Conservation (phyloP, 2,329 filamentous ascomycete genomes). For the Colletotrichum musicola region DNA sequence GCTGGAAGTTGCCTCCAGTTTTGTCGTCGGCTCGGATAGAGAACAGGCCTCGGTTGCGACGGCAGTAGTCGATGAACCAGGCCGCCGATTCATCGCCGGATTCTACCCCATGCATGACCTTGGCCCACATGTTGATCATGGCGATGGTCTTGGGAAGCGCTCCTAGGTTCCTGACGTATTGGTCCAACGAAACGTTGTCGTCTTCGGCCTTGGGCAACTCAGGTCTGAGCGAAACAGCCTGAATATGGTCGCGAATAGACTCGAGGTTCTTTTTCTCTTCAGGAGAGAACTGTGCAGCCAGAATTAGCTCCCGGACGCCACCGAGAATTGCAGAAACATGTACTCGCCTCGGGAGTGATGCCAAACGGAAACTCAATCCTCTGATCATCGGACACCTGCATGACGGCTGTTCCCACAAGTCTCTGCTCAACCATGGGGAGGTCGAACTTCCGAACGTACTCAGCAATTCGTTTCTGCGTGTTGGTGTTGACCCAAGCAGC, state of each 20-base stretch:
- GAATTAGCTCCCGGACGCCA: not conserved
- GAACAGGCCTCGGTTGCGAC: constrained; percentile 49
- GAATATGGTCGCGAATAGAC: constrained; percentile 50
- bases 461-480: constrained; percentile 50
- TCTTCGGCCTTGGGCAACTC: constrained; percentile 43
- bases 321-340: not conserved
- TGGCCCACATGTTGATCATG: constrained; percentile 53
- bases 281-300: constrained; percentile 43
- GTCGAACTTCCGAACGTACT: constrained; percentile 43
- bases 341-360: constrained; percentile 46
- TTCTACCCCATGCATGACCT: constrained; percentile 53
- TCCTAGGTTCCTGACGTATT: constrained; percentile 50
- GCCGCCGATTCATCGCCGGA: constrained; percentile 51
- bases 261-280: constrained; percentile 51
- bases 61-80: constrained; percentile 55
- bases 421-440: constrained; percentile 48
- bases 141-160: constrained; percentile 46
- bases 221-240: constrained; percentile 46
- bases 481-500: constrained; percentile 46
- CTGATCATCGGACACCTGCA: constrained; percentile 45
- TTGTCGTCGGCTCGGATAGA: constrained; percentile 51
- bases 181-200: constrained; percentile 49
- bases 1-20: constrained; percentile 51
- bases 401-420: constrained; percentile 46
- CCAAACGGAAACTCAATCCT: constrained; percentile 49